phyloP scores from a whole-genome alignment of 139 green algal species.

The Chlorella sp. region DNA sequence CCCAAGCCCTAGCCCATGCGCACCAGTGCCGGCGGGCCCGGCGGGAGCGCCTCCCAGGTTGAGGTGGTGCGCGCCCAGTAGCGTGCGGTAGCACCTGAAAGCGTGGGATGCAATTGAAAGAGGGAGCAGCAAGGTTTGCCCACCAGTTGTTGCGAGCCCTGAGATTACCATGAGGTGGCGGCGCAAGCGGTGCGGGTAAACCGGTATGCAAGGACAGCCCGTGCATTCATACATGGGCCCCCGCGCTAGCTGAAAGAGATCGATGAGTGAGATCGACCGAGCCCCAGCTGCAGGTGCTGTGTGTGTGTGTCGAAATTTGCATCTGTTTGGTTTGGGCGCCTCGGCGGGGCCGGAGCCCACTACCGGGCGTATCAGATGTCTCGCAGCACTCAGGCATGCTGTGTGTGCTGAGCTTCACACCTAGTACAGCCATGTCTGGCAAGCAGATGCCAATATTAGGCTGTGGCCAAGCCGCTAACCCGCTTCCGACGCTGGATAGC shows the following conservation, averaged over 20 bases:
- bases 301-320: no score
- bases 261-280: no score
- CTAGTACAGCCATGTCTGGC: no score
- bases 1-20: slow-evolving; percentile 43
- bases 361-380: no score
- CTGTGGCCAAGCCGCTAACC: not conserved
- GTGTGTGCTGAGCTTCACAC: no score
- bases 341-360: no score
- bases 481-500: not conserved
- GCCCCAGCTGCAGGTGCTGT: no score
- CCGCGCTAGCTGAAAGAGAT: no score
- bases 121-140: no score
- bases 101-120: not conserved
- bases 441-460: no score
- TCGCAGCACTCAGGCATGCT: no score
- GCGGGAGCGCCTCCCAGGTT: slow-evolving; percentile 47
- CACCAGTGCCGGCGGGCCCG: slow-evolving; percentile 32
- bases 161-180: not conserved
- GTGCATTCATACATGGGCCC: not conserved
- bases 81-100: slow-evolving; percentile 49
- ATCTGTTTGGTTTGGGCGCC: no score
- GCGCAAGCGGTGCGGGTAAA: not conserved
- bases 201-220: not conserved
- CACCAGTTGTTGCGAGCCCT: not conserved
- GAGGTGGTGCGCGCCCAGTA: slow-evolving; percentile 53